Base-by-base conservation (phyloP, 2,329 filamentous ascomycete species). In the Penicillium sp. region DNA sequence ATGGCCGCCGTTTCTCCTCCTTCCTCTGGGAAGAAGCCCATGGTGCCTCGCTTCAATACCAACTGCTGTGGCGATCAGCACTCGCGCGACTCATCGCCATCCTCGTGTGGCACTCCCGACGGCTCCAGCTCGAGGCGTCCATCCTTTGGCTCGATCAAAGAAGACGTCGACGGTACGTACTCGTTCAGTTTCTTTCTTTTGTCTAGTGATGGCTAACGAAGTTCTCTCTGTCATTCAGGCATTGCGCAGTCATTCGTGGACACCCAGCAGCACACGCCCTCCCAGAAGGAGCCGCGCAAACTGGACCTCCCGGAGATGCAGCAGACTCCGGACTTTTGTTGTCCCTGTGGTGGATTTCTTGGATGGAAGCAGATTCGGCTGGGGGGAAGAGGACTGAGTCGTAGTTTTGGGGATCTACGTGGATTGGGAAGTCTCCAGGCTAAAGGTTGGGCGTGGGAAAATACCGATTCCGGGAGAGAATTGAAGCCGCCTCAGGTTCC, bases 331-430 rank as follows among this genome's bases (percentile, higher is more conserved):
- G 72, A 74, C 42, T 76, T 76, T 52, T 77, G 74, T 64, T 77
- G 75, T 60, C 74, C 73, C 9, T 77, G 75, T 52, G 74, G 74
- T 45, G 72, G 73, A 26, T 75, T 75, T 51, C 59, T 72, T 41
- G 73, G 73, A 36, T 76, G 74, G 74, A 77, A 76, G 59, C 72
- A 74, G 60, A 75, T 76, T 53, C 70, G 70, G 26, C 60, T 75
- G 28, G 69, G 73, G n/a, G 74, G 74, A 23, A 73, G 71, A 55
- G 70, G 70, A 48, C 61, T 73, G 50, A 76, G 75, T 59, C 71
- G 70, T 62, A 77, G 75, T 61, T 76, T 73, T 61, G 69, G 73
- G 34, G 73, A 75, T 56, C 66, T 75, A 6, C 71, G 73, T 28
- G 55, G 64, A 6, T 58, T 74, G 41, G 67, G 70, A 16, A 64